Evolutionary conservation across 768 basidiomycete species (phyloP), one percentile per base, ranked within the genome.

Genomic region (Lentinula boryana): DNA sequence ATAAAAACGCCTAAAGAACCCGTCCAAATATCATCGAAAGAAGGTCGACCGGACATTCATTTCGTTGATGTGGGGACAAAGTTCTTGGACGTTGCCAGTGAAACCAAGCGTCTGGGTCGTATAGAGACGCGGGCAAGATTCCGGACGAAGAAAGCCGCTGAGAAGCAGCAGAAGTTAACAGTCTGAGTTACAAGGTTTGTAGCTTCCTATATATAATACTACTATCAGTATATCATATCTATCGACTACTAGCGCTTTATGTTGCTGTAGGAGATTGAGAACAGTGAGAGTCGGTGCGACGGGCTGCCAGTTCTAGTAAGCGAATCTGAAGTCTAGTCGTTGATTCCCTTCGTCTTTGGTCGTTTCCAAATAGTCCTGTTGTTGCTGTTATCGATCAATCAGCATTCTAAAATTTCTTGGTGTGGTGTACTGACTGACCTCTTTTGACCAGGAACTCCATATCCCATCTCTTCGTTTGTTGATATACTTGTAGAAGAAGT

Each of bases 61-160:
- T 90, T 93, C 65, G 73, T 89, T 16, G 91, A 93, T 67, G 83
- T 92, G 3, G 91, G 91, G 1, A 80, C 80, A 23, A 82, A 85
- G 68, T 91, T 88, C 69, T 68, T 91, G 59, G 79, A 89, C 48
- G 70, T 80, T 33, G 78, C 81, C 44, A 84, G 84, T 54, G 79
- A 77, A 10, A 64, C 77, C 54, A 76, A 77, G 62, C 77, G 87
- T 46, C 76, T 81, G 58, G 76, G 77, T 23, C 75, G 76, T 60
- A 78, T 82, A 0, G 77, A 79, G 63, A 78, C 85, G 48, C 76
- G 84, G 62, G 72, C 78, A 7, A 70, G 63, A 43, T 64, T 71
- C 8, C 69, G 64, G 48, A 63, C 60, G 27, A 71, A 63, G 57
- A 72, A 67, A 62, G 65, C 64, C 33, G 62, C 51, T 43, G 62